Evolutionary conservation across 805 yeast genomes (phyloP).

Genomic region (Candida sakaeoensis): DNA sequence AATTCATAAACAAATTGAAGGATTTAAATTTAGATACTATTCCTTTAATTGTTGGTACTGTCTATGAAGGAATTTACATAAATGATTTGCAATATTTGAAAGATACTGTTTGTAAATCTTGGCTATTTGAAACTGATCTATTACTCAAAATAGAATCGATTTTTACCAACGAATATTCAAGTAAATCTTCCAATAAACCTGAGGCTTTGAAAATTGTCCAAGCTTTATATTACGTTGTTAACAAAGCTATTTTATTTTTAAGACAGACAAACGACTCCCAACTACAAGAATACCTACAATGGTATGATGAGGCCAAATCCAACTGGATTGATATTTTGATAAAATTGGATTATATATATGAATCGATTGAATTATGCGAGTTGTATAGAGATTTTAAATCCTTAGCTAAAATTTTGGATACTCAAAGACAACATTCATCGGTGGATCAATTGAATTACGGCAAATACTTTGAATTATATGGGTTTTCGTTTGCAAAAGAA

Average conservation of each 20-base stretch:
- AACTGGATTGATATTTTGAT: constrained; percentile 63
- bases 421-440: constrained; percentile 21
- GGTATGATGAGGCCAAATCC: constrained; percentile 29
- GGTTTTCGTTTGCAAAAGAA: constrained; percentile 63
- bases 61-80: constrained; percentile 29
- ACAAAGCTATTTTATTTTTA: constrained; percentile 35
- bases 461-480: constrained; percentile 56
- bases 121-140: constrained; percentile 46
- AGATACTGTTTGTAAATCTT: constrained; percentile 34
- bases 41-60: constrained; percentile 21
- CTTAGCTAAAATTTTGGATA: constrained; percentile 47
- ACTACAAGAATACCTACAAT: constrained; percentile 24
- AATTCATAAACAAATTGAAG: constrained; percentile 20
- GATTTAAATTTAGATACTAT: constrained; percentile 18
- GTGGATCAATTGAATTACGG: constrained; percentile 32
- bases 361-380: constrained; percentile 63
- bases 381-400: constrained; percentile 62
- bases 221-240: constrained; percentile 32
- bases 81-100: constrained; percentile 38
- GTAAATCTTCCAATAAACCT: constrained; percentile 3
- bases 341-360: constrained; percentile 44
- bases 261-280: constrained; percentile 20
- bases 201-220: constrained; percentile 16
- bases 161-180: constrained; percentile 29
- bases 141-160: constrained; percentile 39